These are phyloP conservation scores for Cajanus cajan DNA, from an alignment of 306 rosid genomes.

Conservation along the genomic window DNA sequence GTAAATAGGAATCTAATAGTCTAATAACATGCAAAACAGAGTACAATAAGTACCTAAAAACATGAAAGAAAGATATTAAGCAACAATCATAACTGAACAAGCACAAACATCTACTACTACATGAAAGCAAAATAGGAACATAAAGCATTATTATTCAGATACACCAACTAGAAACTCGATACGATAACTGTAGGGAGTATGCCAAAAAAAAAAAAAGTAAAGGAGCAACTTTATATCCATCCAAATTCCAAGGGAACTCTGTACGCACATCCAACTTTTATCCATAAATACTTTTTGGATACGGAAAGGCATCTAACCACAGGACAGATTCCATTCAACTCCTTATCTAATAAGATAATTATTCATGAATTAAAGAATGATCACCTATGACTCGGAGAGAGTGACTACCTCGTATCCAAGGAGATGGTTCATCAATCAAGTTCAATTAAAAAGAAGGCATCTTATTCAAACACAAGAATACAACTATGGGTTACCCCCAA, in stretches of 20 bases:
- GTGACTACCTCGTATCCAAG: not conserved
- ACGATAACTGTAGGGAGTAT: not conserved
- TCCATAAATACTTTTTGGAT: conserved; percentile 3
- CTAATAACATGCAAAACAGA: conserved; percentile 2
- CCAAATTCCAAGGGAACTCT: not conserved
- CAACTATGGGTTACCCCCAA: not conserved
- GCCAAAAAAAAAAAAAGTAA: not conserved
- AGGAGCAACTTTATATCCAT: not conserved
- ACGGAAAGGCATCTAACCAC: not conserved
- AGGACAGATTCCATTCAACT: conserved; percentile 1
- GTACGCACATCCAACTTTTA: not conserved
- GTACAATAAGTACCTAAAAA: not conserved
- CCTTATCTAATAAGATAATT: not conserved
- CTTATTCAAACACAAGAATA: not conserved
- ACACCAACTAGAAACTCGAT: not conserved
- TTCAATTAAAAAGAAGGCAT: conserved; percentile 5
- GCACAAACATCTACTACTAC: not conserved
- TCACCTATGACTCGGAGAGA: not conserved
- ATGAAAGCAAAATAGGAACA: conserved; percentile 6
- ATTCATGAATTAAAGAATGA: not conserved
- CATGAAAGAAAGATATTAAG: not conserved
- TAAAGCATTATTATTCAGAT: not conserved
- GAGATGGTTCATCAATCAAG: not conserved
- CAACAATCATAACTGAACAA: conserved; percentile 3
- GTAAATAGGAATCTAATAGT: not conserved